A percentile compares a stretch with the other conserved stretches of the same genome.
phyloP scores from a whole-genome alignment of 768 basidiomycete species.

The Phylloporus sp. region DNA sequence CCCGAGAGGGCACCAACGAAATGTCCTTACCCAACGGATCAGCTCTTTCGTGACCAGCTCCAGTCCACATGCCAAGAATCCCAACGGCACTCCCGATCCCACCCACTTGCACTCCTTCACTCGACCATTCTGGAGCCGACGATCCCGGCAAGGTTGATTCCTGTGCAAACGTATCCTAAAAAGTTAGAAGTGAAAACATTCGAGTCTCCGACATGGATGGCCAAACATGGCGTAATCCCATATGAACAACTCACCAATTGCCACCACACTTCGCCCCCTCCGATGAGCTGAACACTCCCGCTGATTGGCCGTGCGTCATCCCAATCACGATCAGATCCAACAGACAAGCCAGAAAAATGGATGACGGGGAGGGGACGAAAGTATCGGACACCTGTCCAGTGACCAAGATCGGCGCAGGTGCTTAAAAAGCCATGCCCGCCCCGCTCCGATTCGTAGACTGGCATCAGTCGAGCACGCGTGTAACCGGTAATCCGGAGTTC shows the following conservation, averaged over 20 bases:
- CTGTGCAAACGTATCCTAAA: conserved; percentile 25
- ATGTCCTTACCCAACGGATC: conserved; percentile 41
- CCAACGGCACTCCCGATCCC: conserved; percentile 51
- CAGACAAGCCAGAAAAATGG: conserved; percentile 44
- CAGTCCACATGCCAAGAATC: conserved; percentile 55
- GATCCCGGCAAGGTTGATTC: conserved; percentile 32
- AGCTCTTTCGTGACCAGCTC: conserved; percentile 40
- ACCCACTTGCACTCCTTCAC: conserved; percentile 57
- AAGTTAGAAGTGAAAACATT: conserved; percentile 1
- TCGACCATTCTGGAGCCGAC: conserved; percentile 43
- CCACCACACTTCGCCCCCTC: conserved; percentile 51
- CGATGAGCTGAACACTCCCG: conserved; percentile 47
- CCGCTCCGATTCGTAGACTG: conserved; percentile 11
- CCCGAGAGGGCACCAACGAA: background rate
- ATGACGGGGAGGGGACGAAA: conserved; percentile 45
- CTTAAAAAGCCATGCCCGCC: conserved; percentile 6
- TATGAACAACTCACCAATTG: conserved; percentile 35
- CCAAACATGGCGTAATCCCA: no score
- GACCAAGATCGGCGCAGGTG: conserved; percentile 7
- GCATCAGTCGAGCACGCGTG: conserved; percentile 24
- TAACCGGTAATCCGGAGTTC: conserved; percentile 42
- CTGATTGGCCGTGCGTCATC: conserved; percentile 33
- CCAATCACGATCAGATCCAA: conserved; percentile 34
- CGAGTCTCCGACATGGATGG: no score
- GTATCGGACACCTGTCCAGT: conserved; percentile 12